Conservation (phyloP, 331 rosid genomes). For the Malus hybrid region DNA sequence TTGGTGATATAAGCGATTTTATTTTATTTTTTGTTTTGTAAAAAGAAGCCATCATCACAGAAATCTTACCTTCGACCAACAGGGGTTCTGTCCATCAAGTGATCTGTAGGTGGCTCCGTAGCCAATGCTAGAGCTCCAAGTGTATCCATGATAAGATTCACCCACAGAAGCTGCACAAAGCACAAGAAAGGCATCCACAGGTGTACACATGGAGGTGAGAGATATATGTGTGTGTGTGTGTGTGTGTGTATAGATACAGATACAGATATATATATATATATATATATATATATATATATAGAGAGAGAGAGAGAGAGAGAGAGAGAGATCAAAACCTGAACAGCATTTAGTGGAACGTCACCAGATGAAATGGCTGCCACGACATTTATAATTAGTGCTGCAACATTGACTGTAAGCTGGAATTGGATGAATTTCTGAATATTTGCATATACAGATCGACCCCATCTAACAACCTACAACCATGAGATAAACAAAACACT, state of each 20-base stretch:
- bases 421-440: slow-evolving; percentile 98
- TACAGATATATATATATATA: too few species aligned
- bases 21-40: neutral
- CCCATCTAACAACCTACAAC: slow-evolving; percentile 94
- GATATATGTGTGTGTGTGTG: neutral
- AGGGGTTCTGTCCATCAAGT: slow-evolving; percentile 70
- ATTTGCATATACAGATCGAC: slow-evolving; percentile 89
- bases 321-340: slow-evolving; percentile 48
- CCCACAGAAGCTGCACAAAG: slow-evolving; percentile 83
- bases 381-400: slow-evolving; percentile 87
- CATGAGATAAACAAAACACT: slow-evolving; percentile 3
- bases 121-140: slow-evolving; percentile 96
- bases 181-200: slow-evolving; percentile 11
- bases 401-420: slow-evolving; percentile 91
- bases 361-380: slow-evolving; percentile 84
- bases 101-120: slow-evolving; percentile 95
- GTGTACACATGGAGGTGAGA: slow-evolving; percentile 1
- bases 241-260: too few species aligned
- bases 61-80: slow-evolving; percentile 69
- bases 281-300: neutral
- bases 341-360: slow-evolving; percentile 85
- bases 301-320: neutral
- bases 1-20: neutral
- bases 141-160: slow-evolving; percentile 97
- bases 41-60: neutral